Percentiles rank a stretch among this genome's conserved stretches.
Conservation (phyloP, 495 filamentous ascomycete genomes). For the Hypoxylon intermedium region DNA sequence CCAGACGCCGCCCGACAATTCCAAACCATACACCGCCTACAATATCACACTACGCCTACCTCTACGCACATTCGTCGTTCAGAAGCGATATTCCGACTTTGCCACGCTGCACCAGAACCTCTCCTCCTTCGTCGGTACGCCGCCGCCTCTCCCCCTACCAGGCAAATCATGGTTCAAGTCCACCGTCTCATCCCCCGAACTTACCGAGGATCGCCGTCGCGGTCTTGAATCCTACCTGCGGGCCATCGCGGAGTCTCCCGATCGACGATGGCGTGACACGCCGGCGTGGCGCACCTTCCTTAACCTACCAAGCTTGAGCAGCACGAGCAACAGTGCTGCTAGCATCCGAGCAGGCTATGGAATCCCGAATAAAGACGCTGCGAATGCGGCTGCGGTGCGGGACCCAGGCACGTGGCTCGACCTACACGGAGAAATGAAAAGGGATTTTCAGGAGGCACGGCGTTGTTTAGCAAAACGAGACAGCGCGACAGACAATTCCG, state of each 20-base stretch:
- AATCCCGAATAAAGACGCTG: slow-evolving; percentile 50
- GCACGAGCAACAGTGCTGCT: slow-evolving; percentile 53
- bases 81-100: slow-evolving; percentile 97
- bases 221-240: slow-evolving; percentile 83
- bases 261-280: slow-evolving; percentile 85
- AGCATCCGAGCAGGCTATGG: slow-evolving; percentile 56
- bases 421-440: slow-evolving; percentile 81
- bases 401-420: slow-evolving; percentile 90
- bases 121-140: slow-evolving; percentile 63
- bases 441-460: slow-evolving; percentile 80
- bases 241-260: slow-evolving; percentile 75
- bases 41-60: slow-evolving; percentile 88
- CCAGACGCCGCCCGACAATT: slow-evolving; percentile 53
- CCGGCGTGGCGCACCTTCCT: slow-evolving; percentile 86
- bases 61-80: slow-evolving; percentile 82
- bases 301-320: slow-evolving; percentile 69
- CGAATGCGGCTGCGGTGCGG: slow-evolving; percentile 58
- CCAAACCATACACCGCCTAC: slow-evolving; percentile 88
- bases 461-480: slow-evolving; percentile 77
- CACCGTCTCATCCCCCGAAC: slow-evolving; percentile 74
- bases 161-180: slow-evolving; percentile 85
- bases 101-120: slow-evolving; percentile 74
- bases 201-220: slow-evolving; percentile 79
- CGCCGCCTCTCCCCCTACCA: slow-evolving; percentile 71
- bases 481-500: slow-evolving; percentile 67